These are phyloP conservation scores for Discostella stelligera DNA, from an alignment of 352 stramenopile genomes.

Conservation along the genomic window DNA sequence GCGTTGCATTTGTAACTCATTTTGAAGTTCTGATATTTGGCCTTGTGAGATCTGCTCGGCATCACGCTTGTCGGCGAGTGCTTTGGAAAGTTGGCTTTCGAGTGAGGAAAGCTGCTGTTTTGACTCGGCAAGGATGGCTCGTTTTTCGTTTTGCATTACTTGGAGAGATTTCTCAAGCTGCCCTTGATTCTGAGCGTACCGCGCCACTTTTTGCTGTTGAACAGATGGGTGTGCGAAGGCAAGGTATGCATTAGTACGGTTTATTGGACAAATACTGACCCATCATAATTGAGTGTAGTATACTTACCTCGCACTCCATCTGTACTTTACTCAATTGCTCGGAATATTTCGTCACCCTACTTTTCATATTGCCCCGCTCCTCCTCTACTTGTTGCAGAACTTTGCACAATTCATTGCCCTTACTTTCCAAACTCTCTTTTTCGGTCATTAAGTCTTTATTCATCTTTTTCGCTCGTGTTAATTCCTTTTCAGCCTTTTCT, in stretches of 20 bases:
- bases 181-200: not conserved
- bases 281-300: not conserved
- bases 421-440: conserved; percentile 13
- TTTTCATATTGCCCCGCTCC: conserved; percentile 1
- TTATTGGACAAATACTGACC: not conserved
- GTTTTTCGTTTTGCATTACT: not conserved
- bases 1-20: conserved; percentile 7
- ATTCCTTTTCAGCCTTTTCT: not conserved
- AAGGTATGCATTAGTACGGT: not conserved
- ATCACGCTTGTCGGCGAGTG: conserved; percentile 5
- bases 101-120: not conserved
- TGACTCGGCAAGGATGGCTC: not conserved
- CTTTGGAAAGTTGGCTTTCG: not conserved
- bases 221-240: not conserved
- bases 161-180: conserved; percentile 7
- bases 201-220: not conserved
- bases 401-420: conserved; percentile 9
- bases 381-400: conserved; percentile 12
- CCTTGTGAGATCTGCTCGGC: not conserved
- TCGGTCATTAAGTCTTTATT: not conserved
- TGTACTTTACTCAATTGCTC: not conserved
- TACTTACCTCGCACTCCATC: conserved; percentile 3
- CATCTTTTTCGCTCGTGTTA: conserved; percentile 7
- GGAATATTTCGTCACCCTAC: not conserved
- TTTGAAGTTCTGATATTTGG: not conserved